phyloP scores from a whole-genome alignment of 495 filamentous ascomycete species.

The Penicillium cataractarum region DNA sequence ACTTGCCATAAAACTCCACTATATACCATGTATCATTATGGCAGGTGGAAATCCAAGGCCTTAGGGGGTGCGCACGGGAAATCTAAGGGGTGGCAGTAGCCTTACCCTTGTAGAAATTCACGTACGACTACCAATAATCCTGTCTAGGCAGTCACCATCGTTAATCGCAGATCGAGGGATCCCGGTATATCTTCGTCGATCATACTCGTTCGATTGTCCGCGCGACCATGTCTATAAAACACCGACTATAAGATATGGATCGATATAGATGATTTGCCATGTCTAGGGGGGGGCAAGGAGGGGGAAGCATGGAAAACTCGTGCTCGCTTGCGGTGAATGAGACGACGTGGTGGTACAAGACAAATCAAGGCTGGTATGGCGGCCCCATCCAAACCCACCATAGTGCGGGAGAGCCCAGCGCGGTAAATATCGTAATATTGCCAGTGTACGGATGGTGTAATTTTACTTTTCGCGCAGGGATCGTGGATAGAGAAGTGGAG shows the following conservation, averaged over 20 bases:
- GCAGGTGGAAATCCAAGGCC: too few species aligned
- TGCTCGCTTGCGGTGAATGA: constrained; percentile 9
- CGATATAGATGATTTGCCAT: background rate
- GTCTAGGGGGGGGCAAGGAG: background rate
- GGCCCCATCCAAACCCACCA: constrained; percentile 4
- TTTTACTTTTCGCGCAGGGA: constrained; percentile 23
- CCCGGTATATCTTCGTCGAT: background rate
- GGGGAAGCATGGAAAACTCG: background rate
- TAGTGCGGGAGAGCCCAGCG: background rate
- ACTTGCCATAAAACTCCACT: too few species aligned
- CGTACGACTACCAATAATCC: background rate
- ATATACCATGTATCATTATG: too few species aligned
- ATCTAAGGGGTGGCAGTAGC: too few species aligned
- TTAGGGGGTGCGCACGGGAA: too few species aligned
- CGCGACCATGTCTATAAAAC: background rate
- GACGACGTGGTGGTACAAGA: constrained; percentile 15
- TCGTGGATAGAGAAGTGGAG: constrained; percentile 27
- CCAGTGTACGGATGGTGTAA: background rate
- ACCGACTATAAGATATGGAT: background rate
- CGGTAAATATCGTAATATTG: constrained; percentile 2
- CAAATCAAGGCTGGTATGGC: constrained; percentile 9
- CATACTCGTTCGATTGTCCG: background rate
- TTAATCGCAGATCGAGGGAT: background rate
- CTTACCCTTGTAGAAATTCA: too few species aligned
- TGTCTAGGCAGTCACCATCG: background rate